Base-by-base conservation (phyloP, 108 stramenopile species). In the Stephanodiscus triporus region DNA sequence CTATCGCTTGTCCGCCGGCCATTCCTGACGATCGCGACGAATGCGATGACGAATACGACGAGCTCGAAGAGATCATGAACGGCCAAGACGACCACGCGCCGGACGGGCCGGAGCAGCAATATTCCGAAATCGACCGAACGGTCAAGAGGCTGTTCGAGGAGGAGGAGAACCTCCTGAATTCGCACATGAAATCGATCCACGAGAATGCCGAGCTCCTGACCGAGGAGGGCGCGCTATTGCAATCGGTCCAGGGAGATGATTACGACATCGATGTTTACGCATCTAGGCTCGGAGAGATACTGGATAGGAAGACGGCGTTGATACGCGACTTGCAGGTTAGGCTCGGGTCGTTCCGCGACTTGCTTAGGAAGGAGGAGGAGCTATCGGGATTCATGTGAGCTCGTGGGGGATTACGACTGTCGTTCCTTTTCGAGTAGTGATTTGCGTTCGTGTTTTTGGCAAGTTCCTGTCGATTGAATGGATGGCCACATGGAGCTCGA, bases 251-350 rank as follows among this genome's bases (percentile, higher is more conserved):
- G 72, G 87, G 91, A 49, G 88, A 94, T 23, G 90, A 95, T 76
- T 87, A 95, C 63, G 96, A 97, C 80, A 90, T 98, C 70, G 98
- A 98, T 68, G 82, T 77, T 17, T 99, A 98, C 81, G 97, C 97
- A 2, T 60, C 75, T 26, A 83, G 92, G 20, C 85, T 99, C 7
- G 94, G 91, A 32, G 86, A 84, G 55, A 97, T 98, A 70, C 68
- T 99, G 17, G 88, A 91, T 20, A 77, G 89, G 14, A 99, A 99
- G 77, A 84, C 85, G 64, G 53, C 78, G 9, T 58, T 95, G 69
- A 90, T 95, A 72, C 47, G 58, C 17, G 55, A 68, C 9, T 67
- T 97, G 53, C 89, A 88, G 57, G 72, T 66, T 50, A 88, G 86
- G 68, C 75, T 97, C 1, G 71, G 67, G 10, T 59, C 75, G 7